Evolutionary conservation across 352 stramenopile species (phyloP).

Genomic region (Pythium folliculosum): DNA sequence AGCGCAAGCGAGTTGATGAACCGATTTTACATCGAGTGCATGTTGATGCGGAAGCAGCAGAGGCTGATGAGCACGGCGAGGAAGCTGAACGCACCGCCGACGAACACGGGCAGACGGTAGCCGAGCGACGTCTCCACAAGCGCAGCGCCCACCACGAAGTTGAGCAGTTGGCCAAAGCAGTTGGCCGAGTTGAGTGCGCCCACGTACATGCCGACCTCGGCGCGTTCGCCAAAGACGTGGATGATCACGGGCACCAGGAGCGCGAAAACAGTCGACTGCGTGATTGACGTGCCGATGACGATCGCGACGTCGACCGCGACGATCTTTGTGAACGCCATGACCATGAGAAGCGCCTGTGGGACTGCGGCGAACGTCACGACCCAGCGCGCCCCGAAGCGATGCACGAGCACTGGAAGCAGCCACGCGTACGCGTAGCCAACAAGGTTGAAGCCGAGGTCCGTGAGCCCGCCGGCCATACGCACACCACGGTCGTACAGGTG

Average conservation of each 20-base stretch:
- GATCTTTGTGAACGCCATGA: slow-evolving; percentile 44
- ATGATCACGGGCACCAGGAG: slow-evolving; percentile 67
- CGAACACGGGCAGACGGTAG: slow-evolving; percentile 63
- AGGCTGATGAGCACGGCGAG: slow-evolving; percentile 63
- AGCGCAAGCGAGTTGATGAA: no score
- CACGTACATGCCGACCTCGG: slow-evolving; percentile 69
- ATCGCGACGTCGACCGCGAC: slow-evolving; percentile 41
- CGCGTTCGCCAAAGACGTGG: slow-evolving; percentile 51
- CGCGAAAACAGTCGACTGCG: slow-evolving; percentile 53
- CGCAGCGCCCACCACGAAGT: slow-evolving; percentile 59
- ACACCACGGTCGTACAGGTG: slow-evolving; percentile 53
- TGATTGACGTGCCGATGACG: slow-evolving; percentile 46
- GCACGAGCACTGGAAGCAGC: slow-evolving; percentile 45
- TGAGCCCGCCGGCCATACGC: slow-evolving; percentile 43
- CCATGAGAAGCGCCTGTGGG: slow-evolving; percentile 52
- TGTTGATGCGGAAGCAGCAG: slow-evolving; percentile 65
- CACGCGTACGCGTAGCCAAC: slow-evolving; percentile 49
- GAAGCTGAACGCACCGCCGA: slow-evolving; percentile 67
- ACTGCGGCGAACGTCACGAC: slow-evolving; percentile 35
- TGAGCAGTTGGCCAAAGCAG: slow-evolving; percentile 70
- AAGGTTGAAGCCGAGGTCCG: slow-evolving; percentile 41
- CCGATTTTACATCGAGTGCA: slow-evolving; percentile 72
- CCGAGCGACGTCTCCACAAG: slow-evolving; percentile 66
- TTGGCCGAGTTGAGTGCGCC: slow-evolving; percentile 76
- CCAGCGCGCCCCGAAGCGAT: slow-evolving; percentile 38